Evolutionary conservation across 2,329 filamentous ascomycete genomes (phyloP), one percentile per base, ranked within the genome.

Genomic region (Sclerotinia minor): DNA sequence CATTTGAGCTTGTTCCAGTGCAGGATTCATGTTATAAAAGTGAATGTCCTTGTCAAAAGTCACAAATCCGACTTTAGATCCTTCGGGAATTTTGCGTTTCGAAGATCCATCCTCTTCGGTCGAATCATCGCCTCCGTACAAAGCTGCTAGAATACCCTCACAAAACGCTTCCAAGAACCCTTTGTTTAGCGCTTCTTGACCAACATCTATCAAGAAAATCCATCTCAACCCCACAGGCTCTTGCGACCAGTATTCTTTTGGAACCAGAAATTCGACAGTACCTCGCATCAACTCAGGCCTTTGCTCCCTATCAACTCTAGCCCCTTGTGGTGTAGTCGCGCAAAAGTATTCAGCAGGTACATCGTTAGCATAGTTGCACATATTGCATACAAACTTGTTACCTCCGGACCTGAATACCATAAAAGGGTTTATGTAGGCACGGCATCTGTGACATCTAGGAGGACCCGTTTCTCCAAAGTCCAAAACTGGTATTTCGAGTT

Each of bases 211-310:
- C 71, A 97, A 79, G 78, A 99, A 99, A 15, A 99, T 81, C 86
- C 90, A 96, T 69, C 90, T 88, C 74, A 98, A 78, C 32, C 92
- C 93, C 19, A 95, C 91, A 0, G 95, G 95, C 77, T 96, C 90
- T 78, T 94, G 95, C 32, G 92, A 94, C 92, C 94, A 99, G 80
- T 99, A 99, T 80, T 99, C 95, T 81, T 97, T 98, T 21, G 95
- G 95, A 19, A 99, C 96, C 69, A 95, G 84, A 77, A 96, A 99
- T 77, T 99, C 95, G 57, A 98, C 94, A 0, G 95, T 98, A 49
- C 95, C 95, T 67, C 92, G 86, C 75, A 89, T 92, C 74, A 99
- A 83, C 80, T 99, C 95, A 0, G 94, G 94, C 64, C 95, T 86
- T 77, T 96, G 91, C 76, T 94, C 86, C 60, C 95, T 87, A 79